Percentiles rank a stretch among this genome's conserved stretches.
Conservation (phyloP, 2,329 filamentous ascomycete genomes). For the Xylaria sp. region DNA sequence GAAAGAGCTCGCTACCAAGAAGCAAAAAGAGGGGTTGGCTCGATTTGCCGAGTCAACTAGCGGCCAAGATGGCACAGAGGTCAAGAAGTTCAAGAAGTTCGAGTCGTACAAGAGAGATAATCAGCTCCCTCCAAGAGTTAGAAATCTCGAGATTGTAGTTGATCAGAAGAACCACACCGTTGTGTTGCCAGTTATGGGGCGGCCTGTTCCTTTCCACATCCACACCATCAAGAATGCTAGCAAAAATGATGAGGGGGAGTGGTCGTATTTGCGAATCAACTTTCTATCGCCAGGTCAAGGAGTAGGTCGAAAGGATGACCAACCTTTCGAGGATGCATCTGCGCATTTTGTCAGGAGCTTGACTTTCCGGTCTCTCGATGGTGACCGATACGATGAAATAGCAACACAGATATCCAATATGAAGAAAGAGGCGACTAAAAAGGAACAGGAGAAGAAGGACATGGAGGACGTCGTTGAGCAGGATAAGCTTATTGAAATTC, state of each 20-base stretch:
- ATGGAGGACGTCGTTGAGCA: constrained; percentile 99
- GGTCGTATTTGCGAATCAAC: constrained; percentile 93
- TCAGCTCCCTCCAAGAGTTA: constrained; percentile 81
- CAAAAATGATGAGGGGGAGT: constrained; percentile 95
- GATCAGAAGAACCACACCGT: constrained; percentile 90
- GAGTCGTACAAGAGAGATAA: constrained; percentile 99
- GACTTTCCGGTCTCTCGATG: constrained; percentile 91
- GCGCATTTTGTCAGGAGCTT: constrained; percentile 96
- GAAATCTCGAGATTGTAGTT: constrained; percentile 86
- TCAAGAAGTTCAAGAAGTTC: constrained; percentile 98
- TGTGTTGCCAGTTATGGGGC: constrained; percentile 94
- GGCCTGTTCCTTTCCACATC: constrained; percentile 97
- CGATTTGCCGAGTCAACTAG: constrained; percentile 86
- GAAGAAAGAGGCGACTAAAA: constrained; percentile 89
- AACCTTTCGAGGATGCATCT: constrained; percentile 94
- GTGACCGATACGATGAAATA: constrained; percentile 87
- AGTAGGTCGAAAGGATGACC: constrained; percentile 95
- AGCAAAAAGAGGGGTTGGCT: constrained; percentile 85
- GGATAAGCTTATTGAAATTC: constrained; percentile 93
- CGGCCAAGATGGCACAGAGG: constrained; percentile 84
- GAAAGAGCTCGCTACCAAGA: constrained; percentile 83
- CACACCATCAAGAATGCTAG: constrained; percentile 98
- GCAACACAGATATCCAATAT: constrained; percentile 93
- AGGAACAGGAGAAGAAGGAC: constrained; percentile 98
- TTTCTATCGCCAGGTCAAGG: constrained; percentile 96